These are phyloP conservation scores for Halophytophthora polymorphica DNA, from an alignment of 352 stramenopile species.

Conservation along the genomic window DNA sequence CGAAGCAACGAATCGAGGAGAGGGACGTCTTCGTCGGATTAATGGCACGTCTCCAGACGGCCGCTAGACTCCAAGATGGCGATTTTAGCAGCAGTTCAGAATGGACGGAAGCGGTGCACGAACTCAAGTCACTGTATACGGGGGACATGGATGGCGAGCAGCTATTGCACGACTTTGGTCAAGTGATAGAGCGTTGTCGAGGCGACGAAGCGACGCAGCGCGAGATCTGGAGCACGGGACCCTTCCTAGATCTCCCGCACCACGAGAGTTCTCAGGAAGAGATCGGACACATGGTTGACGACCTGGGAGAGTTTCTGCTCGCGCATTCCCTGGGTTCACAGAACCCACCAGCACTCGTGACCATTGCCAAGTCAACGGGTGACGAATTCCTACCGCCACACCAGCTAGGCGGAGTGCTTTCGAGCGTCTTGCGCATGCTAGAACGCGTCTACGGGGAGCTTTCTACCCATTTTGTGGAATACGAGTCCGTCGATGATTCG, in stretches of 20 bases:
- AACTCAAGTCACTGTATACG: conserved; percentile 30
- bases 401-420: conserved; percentile 49
- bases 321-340: conserved; percentile 9
- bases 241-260: conserved; percentile 67
- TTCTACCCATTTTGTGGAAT: conserved; percentile 44
- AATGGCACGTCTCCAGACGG: conserved; percentile 32
- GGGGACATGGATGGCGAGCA: conserved; percentile 7
- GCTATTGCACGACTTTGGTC: conserved; percentile 22
- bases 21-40: conserved; percentile 27
- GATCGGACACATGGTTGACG: conserved; percentile 39
- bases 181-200: conserved; percentile 17
- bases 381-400: conserved; percentile 72
- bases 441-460: conserved; percentile 27
- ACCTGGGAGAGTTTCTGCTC: conserved; percentile 34
- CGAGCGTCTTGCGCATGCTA: conserved; percentile 49
- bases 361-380: conserved; percentile 74
- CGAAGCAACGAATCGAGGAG: conserved; percentile 23
- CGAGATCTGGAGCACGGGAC: conserved; percentile 42
- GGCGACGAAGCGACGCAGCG: conserved; percentile 18
- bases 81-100: conserved; percentile 2
- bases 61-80: conserved; percentile 8
- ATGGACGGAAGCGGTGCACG: conserved; percentile 12
- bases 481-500: conserved; percentile 30
- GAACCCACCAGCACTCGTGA: conserved; percentile 64
- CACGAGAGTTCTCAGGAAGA: conserved; percentile 57